A percentile compares a stretch with the other conserved stretches of the same genome.
Conservation (phyloP, 1,139 yeast genomes). For the Taphrina flavorubra region DNA sequence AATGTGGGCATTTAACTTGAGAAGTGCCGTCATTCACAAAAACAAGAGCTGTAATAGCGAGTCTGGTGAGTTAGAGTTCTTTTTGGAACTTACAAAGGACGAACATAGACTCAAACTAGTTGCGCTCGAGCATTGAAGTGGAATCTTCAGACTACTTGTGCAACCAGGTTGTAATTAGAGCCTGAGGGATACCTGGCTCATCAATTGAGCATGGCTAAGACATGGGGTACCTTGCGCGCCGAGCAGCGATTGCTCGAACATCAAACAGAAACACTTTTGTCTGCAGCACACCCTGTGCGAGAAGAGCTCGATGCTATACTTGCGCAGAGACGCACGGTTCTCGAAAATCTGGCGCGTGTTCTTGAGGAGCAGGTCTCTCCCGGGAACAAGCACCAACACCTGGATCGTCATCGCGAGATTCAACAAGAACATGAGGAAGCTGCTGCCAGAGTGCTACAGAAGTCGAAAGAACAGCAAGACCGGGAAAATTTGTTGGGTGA, state of each 20-base stretch:
- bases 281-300: conserved; percentile 15
- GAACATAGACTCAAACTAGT: too few species aligned
- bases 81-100: too few species aligned
- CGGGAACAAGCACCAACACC: conserved; percentile 72
- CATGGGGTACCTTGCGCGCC: conserved; percentile 60
- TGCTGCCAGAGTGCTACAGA: conserved; percentile 63
- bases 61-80: too few species aligned
- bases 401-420: conserved; percentile 79
- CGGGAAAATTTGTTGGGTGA: conserved; percentile 72
- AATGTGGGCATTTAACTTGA: too few species aligned
- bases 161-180: too few species aligned
- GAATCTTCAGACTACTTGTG: too few species aligned
- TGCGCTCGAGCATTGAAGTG: too few species aligned
- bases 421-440: conserved; percentile 72
- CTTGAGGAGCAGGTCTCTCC: conserved; percentile 66
- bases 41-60: not conserved
- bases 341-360: conserved; percentile 54
- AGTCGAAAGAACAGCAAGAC: conserved; percentile 75
- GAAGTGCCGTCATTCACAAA: not conserved
- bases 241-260: conserved; percentile 64
- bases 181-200: too few species aligned
- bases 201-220: conserved; percentile 46
- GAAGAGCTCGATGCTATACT: conserved; percentile 1
- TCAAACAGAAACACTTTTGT: conserved; percentile 59
- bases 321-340: conserved; percentile 54